Percentiles rank a stretch among this genome's conserved stretches.
phyloP scores from a whole-genome alignment of 306 rosid species.

The Argentina anserina region DNA sequence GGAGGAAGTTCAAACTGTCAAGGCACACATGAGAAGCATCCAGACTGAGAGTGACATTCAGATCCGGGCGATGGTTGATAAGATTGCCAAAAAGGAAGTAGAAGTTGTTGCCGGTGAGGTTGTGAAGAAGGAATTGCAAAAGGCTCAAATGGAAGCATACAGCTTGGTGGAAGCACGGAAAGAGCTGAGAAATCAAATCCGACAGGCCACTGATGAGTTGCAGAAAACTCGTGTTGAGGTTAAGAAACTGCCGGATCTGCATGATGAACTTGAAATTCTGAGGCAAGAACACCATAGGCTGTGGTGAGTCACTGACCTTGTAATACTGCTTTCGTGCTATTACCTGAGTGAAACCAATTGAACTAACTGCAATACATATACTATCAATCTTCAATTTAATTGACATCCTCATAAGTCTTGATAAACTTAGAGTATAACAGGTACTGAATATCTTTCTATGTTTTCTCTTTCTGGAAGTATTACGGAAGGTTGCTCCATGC shows the following conservation, averaged over 20 bases:
- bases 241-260: conserved; percentile 53
- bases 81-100: conserved; percentile 60
- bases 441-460: neutral
- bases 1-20: conserved; percentile 58
- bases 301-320: conserved; percentile 48
- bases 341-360: neutral
- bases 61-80: conserved; percentile 63
- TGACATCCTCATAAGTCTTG: neutral
- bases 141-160: conserved; percentile 66
- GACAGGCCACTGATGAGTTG: conserved; percentile 50
- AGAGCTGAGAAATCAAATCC: conserved; percentile 55
- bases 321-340: conserved; percentile 18
- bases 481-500: neutral
- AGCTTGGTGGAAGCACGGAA: conserved; percentile 49
- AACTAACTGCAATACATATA: conserved; percentile 19
- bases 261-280: conserved; percentile 59
- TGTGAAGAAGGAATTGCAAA: conserved; percentile 62
- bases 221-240: conserved; percentile 45
- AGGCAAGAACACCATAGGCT: conserved; percentile 58
- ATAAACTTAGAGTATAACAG: neutral
- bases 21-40: conserved; percentile 70
- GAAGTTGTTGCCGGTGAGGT: conserved; percentile 58
- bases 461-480: conserved; percentile 3
- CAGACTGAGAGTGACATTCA: conserved; percentile 86
- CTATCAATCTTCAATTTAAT: conserved; percentile 4